A percentile compares a stretch with the other conserved stretches of the same genome.
phyloP scores from a whole-genome alignment of 495 filamentous ascomycete genomes.

The Lasiosphaeriaceae sp. region DNA sequence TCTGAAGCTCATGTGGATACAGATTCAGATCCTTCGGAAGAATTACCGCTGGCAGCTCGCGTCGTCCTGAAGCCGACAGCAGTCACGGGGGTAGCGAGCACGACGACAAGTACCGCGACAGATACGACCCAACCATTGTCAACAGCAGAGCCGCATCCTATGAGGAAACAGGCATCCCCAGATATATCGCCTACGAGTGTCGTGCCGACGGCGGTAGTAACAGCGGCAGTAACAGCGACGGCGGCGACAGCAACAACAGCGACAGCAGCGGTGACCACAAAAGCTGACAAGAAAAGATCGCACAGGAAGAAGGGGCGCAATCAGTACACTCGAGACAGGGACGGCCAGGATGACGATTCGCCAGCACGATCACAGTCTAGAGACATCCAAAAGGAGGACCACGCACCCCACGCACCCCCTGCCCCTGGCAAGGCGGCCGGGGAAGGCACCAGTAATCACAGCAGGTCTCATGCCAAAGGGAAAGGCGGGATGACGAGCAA shows the following conservation, averaged over 20 bases:
- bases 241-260: constrained; percentile 2
- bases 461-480: constrained; percentile 30
- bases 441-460: constrained; percentile 14
- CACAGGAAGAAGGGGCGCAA: constrained; percentile 79
- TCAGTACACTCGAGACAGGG: constrained; percentile 78
- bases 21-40: constrained; percentile 62
- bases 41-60: constrained; percentile 47
- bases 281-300: constrained; percentile 37
- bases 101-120: constrained; percentile 13
- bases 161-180: constrained; percentile 44
- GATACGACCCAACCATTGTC: constrained; percentile 23
- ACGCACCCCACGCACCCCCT: constrained; percentile 23
- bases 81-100: constrained; percentile 10
- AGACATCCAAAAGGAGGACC: constrained; percentile 47
- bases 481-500: constrained; percentile 53
- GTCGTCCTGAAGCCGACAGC: constrained; percentile 27
- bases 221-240: neutral
- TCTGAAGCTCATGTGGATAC: constrained; percentile 29
- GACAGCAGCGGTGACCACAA: neutral
- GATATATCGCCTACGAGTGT: constrained; percentile 49
- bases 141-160: constrained; percentile 18
- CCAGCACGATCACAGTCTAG: constrained; percentile 65
- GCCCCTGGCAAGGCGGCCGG: constrained; percentile 10
- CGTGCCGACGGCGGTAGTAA: neutral
- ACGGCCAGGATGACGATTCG: constrained; percentile 60